These are phyloP conservation scores for Trypanosoma rangeli DNA, from an alignment of 208 protist species.

Conservation along the genomic window DNA sequence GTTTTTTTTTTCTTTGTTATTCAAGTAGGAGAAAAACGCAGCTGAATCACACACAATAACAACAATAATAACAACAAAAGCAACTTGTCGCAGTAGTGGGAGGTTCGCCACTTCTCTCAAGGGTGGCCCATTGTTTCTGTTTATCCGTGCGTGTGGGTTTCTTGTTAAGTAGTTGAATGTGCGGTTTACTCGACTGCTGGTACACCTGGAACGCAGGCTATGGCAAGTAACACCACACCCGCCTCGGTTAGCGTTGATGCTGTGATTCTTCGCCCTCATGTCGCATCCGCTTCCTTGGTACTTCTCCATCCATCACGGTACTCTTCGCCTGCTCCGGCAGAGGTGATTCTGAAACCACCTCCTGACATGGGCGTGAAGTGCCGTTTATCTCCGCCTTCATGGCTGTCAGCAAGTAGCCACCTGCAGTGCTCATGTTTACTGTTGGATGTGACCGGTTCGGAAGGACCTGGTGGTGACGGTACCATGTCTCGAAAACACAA, in stretches of 20 bases:
- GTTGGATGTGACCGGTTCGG: constrained; percentile 92
- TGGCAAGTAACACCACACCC: neutral
- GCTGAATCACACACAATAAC: neutral
- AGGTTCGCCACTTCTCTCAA: neutral
- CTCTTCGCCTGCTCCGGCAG: neutral
- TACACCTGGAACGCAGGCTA: neutral
- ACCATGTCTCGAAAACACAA: constrained; percentile 92
- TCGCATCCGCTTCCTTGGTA: neutral
- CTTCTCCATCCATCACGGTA: neutral
- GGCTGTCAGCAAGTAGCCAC: constrained; percentile 90
- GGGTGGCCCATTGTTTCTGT: too few species aligned
- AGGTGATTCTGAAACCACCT: constrained; percentile 1
- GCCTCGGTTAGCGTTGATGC: neutral
- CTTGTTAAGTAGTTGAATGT: neutral
- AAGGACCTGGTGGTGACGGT: constrained; percentile 93
- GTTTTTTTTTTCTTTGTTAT: constrained; percentile 9
- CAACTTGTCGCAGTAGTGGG: too few species aligned
- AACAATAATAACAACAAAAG: too few species aligned
- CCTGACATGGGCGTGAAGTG: constrained; percentile 21
- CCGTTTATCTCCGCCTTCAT: constrained; percentile 66
- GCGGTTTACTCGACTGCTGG: neutral
- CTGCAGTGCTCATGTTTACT: constrained; percentile 91
- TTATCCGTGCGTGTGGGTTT: neutral
- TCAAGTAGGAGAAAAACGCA: neutral
- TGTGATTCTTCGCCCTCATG: neutral